Evolutionary conservation across 192 early-diverging fungal species (phyloP).

Genomic region (Gamsiella multidivaricata): DNA sequence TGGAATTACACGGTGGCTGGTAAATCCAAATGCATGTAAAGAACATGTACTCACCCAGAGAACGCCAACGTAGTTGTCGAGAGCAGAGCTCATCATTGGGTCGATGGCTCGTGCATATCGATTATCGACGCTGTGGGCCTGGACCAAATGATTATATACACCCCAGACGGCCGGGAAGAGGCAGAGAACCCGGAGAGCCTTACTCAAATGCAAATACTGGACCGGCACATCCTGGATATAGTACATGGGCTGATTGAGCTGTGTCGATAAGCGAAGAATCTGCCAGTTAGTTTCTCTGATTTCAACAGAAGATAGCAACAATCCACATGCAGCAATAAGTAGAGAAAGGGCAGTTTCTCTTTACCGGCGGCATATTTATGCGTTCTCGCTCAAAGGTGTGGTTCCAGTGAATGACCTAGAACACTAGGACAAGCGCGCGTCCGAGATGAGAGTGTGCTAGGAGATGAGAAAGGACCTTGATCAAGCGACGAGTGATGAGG

Average conservation of each 20-base stretch:
- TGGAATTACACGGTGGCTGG: neutral
- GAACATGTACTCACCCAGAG: slow-evolving; percentile 27
- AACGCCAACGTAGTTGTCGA: slow-evolving; percentile 51
- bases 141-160: slow-evolving; percentile 43
- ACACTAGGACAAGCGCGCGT: neutral
- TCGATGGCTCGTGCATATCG: slow-evolving; percentile 37
- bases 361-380: slow-evolving; percentile 34
- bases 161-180: slow-evolving; percentile 48
- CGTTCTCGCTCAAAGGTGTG: no score
- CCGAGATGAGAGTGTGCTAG: neutral
- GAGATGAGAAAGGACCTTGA: no score
- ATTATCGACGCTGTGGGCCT: slow-evolving; percentile 26
- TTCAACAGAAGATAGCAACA: neutral
- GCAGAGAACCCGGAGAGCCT: slow-evolving; percentile 34
- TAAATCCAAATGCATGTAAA: neutral
- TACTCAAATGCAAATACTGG: slow-evolving; percentile 27
- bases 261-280: no score
- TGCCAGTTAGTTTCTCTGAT: slow-evolving; percentile 8
- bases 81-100: slow-evolving; percentile 47
- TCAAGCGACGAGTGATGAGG: neutral
- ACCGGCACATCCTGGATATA: slow-evolving; percentile 26
- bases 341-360: neutral
- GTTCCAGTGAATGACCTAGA: neutral
- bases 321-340: no score
- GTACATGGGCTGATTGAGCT: slow-evolving; percentile 44